phyloP scores from a whole-genome alignment of 2,329 filamentous ascomycete species.

The Ceratocystis smalleyi region DNA sequence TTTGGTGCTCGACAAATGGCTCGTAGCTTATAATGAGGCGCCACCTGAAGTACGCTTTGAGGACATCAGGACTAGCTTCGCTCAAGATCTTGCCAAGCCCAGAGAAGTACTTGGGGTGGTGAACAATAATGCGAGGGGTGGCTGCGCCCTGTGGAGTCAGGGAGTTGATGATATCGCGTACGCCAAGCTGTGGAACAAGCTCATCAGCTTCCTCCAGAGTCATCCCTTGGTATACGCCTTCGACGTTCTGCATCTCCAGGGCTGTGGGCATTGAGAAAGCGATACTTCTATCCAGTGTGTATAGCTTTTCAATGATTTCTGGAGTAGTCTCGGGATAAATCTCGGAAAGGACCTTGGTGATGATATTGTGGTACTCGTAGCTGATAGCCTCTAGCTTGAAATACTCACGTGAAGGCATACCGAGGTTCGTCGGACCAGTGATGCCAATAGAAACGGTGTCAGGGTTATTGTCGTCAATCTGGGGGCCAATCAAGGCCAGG shows the following conservation, averaged over 20 bases:
- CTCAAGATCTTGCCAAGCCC: conserved; percentile 41
- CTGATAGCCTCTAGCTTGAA: conserved; percentile 41
- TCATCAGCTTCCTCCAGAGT: conserved; percentile 38
- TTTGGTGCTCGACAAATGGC: conserved; percentile 40
- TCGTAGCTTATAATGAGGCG: conserved; percentile 42
- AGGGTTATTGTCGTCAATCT: conserved; percentile 31
- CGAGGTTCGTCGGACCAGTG: conserved; percentile 34
- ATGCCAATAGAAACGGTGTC: conserved; percentile 25
- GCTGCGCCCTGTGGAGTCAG: conserved; percentile 24
- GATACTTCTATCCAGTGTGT: conserved; percentile 47
- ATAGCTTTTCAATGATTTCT: conserved; percentile 29
- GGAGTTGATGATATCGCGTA: conserved; percentile 37
- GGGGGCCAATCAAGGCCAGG: conserved; percentile 25
- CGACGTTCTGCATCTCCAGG: conserved; percentile 43
- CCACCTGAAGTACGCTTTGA: conserved; percentile 49
- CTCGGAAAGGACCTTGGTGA: conserved; percentile 19
- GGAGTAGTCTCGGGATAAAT: conserved; percentile 25
- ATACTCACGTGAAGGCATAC: conserved; percentile 47
- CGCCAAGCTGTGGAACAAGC: conserved; percentile 40
- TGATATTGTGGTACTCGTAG: conserved; percentile 31
- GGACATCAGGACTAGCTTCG: conserved; percentile 35
- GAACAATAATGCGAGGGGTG: conserved; percentile 40
- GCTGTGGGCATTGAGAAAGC: conserved; percentile 41
- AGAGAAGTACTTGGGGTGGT: conserved; percentile 44
- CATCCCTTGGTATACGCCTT: conserved; percentile 50